Percentiles rank a stretch among this genome's conserved stretches.
Evolutionary conservation across 140 eudicot species (phyloP).

Genomic region (Senecio squalidus): DNA sequence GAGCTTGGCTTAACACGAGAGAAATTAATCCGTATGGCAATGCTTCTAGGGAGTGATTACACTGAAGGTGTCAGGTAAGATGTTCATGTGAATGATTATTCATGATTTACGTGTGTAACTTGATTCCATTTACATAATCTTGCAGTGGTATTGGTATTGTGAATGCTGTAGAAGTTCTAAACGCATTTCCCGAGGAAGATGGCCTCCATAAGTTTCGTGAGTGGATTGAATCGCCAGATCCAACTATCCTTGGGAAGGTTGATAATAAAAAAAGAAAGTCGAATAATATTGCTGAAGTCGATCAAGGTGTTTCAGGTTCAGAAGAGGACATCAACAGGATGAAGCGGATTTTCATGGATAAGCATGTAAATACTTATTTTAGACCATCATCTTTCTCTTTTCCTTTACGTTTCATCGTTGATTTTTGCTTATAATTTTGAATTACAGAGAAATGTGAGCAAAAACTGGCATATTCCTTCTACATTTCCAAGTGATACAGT

Average conservation of each 20-base stretch:
- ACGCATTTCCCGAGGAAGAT: constrained; percentile 90
- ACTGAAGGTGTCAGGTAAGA: constrained; percentile 96
- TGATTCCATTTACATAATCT: constrained; percentile 3
- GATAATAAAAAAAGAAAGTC: constrained; percentile 39
- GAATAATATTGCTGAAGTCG: constrained; percentile 28
- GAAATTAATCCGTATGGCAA: constrained; percentile 79
- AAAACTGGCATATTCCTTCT: constrained; percentile 95
- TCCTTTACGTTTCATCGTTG: background rate
- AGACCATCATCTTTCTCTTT: background rate
- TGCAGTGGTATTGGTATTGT: constrained; percentile 94
- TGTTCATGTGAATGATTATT: background rate
- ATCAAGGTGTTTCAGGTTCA: constrained; percentile 17
- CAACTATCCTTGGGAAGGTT: constrained; percentile 61
- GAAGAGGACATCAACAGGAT: constrained; percentile 27
- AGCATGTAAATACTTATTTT: constrained; percentile 46
- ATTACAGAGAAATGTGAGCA: constrained; percentile 90
- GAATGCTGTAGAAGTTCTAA: constrained; percentile 92
- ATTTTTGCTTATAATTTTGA: background rate
- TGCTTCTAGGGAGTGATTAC: constrained; percentile 96
- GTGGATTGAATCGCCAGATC: constrained; percentile 99
- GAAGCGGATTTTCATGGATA: constrained; percentile 72
- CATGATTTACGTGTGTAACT: background rate
- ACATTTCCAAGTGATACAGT: constrained; percentile 88
- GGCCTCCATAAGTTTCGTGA: constrained; percentile 86
- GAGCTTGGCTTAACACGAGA: constrained; percentile 92